These are phyloP conservation scores for Fusarium hostae DNA, from an alignment of 2,329 filamentous ascomycete genomes.

Conservation along the genomic window DNA sequence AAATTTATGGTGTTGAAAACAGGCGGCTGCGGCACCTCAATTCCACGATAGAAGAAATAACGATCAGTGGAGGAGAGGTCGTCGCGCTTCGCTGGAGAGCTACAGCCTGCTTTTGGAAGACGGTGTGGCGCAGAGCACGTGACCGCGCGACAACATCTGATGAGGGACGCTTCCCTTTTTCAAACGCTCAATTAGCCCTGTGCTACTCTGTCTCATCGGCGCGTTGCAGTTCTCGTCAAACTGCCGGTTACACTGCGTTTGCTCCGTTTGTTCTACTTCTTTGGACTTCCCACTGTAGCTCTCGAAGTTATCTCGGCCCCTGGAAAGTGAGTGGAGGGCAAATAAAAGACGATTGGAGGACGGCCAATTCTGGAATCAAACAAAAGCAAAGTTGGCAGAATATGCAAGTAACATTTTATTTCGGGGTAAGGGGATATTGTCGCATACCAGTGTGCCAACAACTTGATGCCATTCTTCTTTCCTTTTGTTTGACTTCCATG, in stretches of 20 bases:
- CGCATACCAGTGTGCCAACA: neutral
- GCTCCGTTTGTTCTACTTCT: neutral
- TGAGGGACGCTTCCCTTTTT: neutral
- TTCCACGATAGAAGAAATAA: slow-evolving; percentile 11
- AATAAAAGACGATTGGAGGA: neutral
- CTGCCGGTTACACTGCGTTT: neutral
- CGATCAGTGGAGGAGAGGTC: slow-evolving; percentile 3
- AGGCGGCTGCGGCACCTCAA: neutral
- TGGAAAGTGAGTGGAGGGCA: neutral
- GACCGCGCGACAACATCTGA: neutral
- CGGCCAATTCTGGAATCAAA: neutral
- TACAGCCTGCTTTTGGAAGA: slow-evolving; percentile 5
- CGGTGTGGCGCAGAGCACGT: slow-evolving; percentile 17
- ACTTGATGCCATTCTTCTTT: neutral
- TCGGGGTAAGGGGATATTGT: neutral
- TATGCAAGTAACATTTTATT: neutral
- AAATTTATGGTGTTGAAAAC: neutral
- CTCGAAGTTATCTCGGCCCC: neutral
- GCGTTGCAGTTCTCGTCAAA: neutral
- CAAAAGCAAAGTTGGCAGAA: slow-evolving; percentile 16
- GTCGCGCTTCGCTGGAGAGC: slow-evolving; percentile 2
- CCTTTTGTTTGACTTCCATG: neutral
- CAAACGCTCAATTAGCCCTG: neutral
- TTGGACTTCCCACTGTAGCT: neutral
- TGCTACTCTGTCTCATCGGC: neutral